Percentiles rank a stretch among this genome's conserved stretches.
phyloP scores from a whole-genome alignment of 2,329 filamentous ascomycete species.

The Ramularia endophylla region DNA sequence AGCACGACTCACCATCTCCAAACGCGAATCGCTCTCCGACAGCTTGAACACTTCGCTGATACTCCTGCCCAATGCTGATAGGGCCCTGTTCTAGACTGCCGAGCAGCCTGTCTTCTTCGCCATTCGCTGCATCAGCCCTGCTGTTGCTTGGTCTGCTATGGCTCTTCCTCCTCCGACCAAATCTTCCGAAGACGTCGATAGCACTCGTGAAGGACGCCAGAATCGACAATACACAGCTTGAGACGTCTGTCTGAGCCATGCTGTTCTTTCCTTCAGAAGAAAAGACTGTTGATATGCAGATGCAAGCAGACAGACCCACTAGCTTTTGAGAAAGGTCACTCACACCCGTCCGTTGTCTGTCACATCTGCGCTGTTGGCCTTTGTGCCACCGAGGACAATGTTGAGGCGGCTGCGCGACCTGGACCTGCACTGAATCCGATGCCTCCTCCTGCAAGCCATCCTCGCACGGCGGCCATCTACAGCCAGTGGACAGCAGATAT shows the following conservation, averaged over 20 bases:
- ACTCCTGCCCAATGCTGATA: slow-evolving; percentile 21
- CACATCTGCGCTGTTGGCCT: no score
- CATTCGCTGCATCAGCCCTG: slow-evolving; percentile 15
- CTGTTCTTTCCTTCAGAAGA: no score
- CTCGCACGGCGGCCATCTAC: no score
- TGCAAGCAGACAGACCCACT: no score
- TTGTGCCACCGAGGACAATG: no score
- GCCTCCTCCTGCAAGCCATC: no score
- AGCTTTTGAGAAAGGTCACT: no score
- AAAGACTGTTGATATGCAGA: no score
- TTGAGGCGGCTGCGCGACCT: no score
- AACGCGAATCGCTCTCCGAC: slow-evolving; percentile 37
- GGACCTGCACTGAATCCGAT: no score
- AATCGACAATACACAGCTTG: slow-evolving; percentile 33
- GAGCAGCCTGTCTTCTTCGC: slow-evolving; percentile 35
- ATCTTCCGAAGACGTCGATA: slow-evolving; percentile 40
- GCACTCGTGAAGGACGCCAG: slow-evolving; percentile 42
- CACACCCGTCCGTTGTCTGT: no score
- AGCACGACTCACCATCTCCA: slow-evolving; percentile 43
- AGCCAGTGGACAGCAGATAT: no score
- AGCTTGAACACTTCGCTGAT: slow-evolving; percentile 33
- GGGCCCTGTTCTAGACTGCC: slow-evolving; percentile 38
- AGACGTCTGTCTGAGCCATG: slow-evolving; percentile 15
- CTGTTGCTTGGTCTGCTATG: slow-evolving; percentile 14
- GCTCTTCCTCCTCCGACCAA: slow-evolving; percentile 28